Evolutionary conservation across 352 stramenopile species (phyloP), one percentile per base, ranked within the genome.

Genomic region (Globisporangium orthogonon): DNA sequence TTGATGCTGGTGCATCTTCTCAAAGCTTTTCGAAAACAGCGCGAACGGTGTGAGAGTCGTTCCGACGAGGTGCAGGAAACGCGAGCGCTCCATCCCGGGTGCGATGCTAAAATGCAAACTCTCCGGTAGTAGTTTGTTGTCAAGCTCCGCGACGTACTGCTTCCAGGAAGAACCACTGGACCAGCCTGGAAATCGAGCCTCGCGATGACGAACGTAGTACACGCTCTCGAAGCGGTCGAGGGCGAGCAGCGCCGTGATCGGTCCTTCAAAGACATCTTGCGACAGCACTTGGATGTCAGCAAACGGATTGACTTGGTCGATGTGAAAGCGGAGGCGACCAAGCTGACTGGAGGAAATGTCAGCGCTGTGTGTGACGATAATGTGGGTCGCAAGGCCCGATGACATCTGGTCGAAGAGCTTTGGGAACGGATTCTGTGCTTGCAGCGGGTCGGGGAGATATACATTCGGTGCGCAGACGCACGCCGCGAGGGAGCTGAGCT

Each of bases 331-430:
- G n/a, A 92, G 56, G 15, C 78, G 66, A 2, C 80, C 72, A 0
- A 90, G 59, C 2, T 67, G 49, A 1, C 41, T 67, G 15, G 66
- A 17, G 0, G 71, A 54, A 0, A 89, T 54, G n/a, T 92, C 73
- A 6, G 54, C 39, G 5, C 60, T 77, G 39, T 87, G 71, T 2
- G 69, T 87, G n/a, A 91, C 48, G 6, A 92, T 65, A 1, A 82
- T 61, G 56, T 87, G 73, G 4, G 83, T 92, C 41, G 75, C 57
- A 58, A 92, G 87, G 0, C 83, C 83, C 2, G 70, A 57, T 0
- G 67, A 59, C 47, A 90, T 65, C 67, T 92, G 83, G 47, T 90
- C 83, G 28, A 87, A 89, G 0, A 92, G 58, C 56, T 76, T 82
- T 0, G 78, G 83, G 9, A 87, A 76, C 28, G 78, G 62, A 46